These are phyloP conservation scores for Lagenaria siceraria DNA, from an alignment of 306 rosid genomes.

Conservation along the genomic window DNA sequence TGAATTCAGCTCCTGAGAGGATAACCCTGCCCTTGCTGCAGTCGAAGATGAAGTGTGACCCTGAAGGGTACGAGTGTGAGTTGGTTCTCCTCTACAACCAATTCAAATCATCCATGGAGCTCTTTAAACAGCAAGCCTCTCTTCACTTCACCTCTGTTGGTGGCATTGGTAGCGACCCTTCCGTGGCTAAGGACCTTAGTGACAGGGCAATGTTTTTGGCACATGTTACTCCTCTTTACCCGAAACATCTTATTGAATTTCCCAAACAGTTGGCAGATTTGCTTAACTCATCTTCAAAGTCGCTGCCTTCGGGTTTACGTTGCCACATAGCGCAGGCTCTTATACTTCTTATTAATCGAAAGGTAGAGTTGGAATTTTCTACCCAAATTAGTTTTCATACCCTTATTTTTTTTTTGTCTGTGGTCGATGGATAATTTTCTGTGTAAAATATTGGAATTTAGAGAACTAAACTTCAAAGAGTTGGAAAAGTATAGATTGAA, in stretches of 20 bases:
- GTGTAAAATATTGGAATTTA: not conserved
- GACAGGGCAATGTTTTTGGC: conserved; percentile 61
- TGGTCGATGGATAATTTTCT: not conserved
- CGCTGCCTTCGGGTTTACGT: conserved; percentile 51
- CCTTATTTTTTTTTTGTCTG: not conserved
- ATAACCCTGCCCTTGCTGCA: conserved; percentile 50
- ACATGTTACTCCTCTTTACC: conserved; percentile 59
- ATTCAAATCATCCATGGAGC: conserved; percentile 55
- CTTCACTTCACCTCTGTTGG: conserved; percentile 52
- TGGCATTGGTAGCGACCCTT: conserved; percentile 49
- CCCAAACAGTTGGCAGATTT: conserved; percentile 48
- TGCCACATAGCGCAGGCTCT: conserved; percentile 43
- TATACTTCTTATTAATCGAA: conserved; percentile 44
- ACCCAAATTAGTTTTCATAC: not conserved
- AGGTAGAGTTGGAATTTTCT: conserved; percentile 18
- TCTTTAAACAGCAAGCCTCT: conserved; percentile 57
- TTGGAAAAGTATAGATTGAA: not conserved
- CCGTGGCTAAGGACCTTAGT: conserved; percentile 64
- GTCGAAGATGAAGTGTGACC: conserved; percentile 85
- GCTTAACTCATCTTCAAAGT: conserved; percentile 37
- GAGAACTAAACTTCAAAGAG: not conserved
- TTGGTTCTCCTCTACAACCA: conserved; percentile 45
- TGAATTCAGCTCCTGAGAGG: conserved; percentile 45
- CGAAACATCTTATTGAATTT: conserved; percentile 38
- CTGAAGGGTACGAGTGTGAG: conserved; percentile 68